phyloP scores from a whole-genome alignment of 176 grass and related monocot species.

The Raddia distichophylla region DNA sequence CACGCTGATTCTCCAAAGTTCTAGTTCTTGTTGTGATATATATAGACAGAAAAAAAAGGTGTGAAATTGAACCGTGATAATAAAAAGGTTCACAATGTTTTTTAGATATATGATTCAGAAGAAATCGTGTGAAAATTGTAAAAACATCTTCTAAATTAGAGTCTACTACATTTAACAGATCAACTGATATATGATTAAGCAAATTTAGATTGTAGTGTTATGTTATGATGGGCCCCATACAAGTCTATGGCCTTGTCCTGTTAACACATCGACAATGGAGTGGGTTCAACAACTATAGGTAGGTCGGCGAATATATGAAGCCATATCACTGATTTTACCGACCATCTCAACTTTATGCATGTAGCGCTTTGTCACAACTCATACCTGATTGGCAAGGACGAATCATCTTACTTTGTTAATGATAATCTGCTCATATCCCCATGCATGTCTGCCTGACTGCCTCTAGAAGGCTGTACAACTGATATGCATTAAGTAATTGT shows the following conservation, averaged over 20 bases:
- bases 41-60: neutral
- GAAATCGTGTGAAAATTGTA: neutral
- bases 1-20: neutral
- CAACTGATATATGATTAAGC: neutral
- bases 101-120: neutral
- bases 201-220: constrained; percentile 6
- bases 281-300: constrained; percentile 26
- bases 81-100: neutral
- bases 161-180: neutral
- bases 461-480: constrained; percentile 3
- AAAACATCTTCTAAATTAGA: neutral
- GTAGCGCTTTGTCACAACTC: constrained; percentile 10
- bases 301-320: constrained; percentile 25
- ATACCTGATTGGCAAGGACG: constrained; percentile 35
- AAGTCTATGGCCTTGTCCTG: neutral
- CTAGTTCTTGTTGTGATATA: neutral
- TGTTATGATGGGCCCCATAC: neutral
- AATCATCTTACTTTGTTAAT: constrained; percentile 33
- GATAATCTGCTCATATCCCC: neutral
- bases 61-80: neutral
- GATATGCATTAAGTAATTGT: constrained; percentile 10
- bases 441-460: neutral
- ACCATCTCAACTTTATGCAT: constrained; percentile 22
- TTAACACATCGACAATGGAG: neutral
- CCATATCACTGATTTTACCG: neutral